These are phyloP conservation scores for Raddia distichophylla DNA, from an alignment of 176 grass and related monocot genomes.

Conservation along the genomic window DNA sequence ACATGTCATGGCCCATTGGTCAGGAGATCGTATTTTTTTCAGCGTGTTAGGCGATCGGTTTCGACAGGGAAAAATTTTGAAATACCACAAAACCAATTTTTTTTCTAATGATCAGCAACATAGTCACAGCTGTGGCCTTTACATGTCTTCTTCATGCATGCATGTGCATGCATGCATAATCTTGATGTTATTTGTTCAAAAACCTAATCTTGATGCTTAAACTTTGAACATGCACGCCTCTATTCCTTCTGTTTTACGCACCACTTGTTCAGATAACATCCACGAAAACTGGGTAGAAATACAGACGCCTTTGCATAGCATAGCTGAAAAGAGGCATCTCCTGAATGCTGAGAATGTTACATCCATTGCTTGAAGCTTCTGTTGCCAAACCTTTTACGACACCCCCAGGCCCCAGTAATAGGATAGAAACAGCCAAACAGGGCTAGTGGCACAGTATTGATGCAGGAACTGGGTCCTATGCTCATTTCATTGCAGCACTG, in stretches of 20 bases:
- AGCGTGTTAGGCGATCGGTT: background rate
- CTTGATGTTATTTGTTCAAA: no score
- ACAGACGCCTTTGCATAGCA: background rate
- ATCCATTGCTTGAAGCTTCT: background rate
- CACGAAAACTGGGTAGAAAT: background rate
- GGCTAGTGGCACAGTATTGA: slow-evolving; percentile 34
- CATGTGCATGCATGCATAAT: background rate
- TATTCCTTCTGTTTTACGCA: background rate
- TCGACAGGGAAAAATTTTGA: background rate
- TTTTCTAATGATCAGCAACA: background rate
- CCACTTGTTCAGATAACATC: background rate
- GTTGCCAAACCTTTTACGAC: background rate
- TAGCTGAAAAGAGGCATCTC: slow-evolving; percentile 21
- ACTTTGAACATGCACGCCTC: background rate
- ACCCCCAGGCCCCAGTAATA: background rate
- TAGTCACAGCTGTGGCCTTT: background rate
- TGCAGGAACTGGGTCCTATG: slow-evolving; percentile 38
- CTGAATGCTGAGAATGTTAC: slow-evolving; percentile 3
- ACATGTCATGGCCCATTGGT: background rate
- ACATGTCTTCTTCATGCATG: slow-evolving; percentile 1
- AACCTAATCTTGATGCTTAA: background rate
- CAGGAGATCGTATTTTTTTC: background rate
- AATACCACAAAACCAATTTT: background rate
- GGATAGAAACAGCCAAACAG: background rate
- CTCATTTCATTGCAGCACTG: background rate